A percentile compares a stretch with the other conserved stretches of the same genome.
Conservation (phyloP, 2,329 filamentous ascomycete species). For the Calonectria leucothoes region DNA sequence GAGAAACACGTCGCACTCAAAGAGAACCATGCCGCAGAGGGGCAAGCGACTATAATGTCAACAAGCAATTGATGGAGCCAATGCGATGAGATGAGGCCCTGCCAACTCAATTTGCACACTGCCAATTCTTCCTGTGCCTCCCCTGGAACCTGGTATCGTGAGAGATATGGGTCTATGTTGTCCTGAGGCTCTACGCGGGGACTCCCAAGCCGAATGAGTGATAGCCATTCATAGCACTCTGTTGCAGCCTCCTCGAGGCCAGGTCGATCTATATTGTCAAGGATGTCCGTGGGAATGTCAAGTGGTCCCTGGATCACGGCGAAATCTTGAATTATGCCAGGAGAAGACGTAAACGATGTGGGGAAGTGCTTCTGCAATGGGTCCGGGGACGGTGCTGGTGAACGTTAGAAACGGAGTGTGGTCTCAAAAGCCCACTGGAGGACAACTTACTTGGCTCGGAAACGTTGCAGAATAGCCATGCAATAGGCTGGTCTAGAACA, state of each 20-base stretch:
- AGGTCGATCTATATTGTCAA: conserved; percentile 52
- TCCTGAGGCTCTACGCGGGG: conserved; percentile 70
- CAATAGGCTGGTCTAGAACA: conserved; percentile 73
- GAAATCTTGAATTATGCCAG: conserved; percentile 30
- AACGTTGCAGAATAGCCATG: conserved; percentile 84
- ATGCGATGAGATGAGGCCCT: conserved; percentile 65
- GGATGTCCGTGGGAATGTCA: conserved; percentile 36
- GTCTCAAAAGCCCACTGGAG: not conserved
- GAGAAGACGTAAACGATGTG: conserved; percentile 51
- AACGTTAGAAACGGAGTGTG: conserved; percentile 32
- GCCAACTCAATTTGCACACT: conserved; percentile 67
- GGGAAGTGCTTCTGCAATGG: conserved; percentile 61
- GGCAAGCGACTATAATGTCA: conserved; percentile 55
- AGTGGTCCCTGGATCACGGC: conserved; percentile 40
- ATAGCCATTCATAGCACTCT: conserved; percentile 80
- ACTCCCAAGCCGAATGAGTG: conserved; percentile 73
- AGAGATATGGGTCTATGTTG: conserved; percentile 75
- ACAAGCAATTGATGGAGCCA: conserved; percentile 64
- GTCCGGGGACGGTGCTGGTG: conserved; percentile 59
- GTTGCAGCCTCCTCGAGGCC: conserved; percentile 72
- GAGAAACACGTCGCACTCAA: conserved; percentile 65
- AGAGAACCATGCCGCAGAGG: conserved; percentile 65
- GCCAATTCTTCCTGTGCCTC: conserved; percentile 41
- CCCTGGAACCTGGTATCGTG: conserved; percentile 71
- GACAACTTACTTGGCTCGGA: conserved; percentile 42